Evolutionary conservation across 768 basidiomycete species (phyloP).

Genomic region (Panellus pusillus): DNA sequence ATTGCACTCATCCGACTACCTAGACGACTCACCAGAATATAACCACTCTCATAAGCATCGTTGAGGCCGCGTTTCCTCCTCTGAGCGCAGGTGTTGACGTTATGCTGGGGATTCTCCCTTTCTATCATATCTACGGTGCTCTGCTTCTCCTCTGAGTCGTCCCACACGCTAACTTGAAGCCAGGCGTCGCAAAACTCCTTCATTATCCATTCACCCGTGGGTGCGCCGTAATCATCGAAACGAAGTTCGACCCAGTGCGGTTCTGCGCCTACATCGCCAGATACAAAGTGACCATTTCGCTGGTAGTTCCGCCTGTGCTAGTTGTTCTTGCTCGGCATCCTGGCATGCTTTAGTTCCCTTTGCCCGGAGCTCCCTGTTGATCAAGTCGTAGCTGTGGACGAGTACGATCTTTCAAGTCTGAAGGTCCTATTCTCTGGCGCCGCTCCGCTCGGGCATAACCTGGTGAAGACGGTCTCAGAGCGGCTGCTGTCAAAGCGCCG

Average conservation of each 20-base stretch:
- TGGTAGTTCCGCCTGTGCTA: slow-evolving; percentile 84
- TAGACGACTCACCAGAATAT: slow-evolving; percentile 72
- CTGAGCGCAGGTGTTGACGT: slow-evolving; percentile 43
- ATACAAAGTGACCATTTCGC: slow-evolving; percentile 56
- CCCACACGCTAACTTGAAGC: neutral
- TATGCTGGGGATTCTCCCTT: slow-evolving; percentile 65
- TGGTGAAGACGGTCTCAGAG: slow-evolving; percentile 49
- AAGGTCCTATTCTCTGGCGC: slow-evolving; percentile 68
- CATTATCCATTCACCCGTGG: slow-evolving; percentile 55
- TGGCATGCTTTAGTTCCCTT: slow-evolving; percentile 39
- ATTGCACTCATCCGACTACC: neutral
- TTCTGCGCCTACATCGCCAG: slow-evolving; percentile 68
- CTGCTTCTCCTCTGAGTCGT: neutral
- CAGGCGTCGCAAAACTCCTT: slow-evolving; percentile 64
- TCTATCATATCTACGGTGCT: slow-evolving; percentile 48
- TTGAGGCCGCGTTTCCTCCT: slow-evolving; percentile 43
- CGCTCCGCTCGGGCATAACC: slow-evolving; percentile 70
- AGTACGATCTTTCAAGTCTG: slow-evolving; percentile 67
- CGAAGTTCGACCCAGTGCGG: slow-evolving; percentile 67
- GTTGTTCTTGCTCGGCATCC: slow-evolving; percentile 72
- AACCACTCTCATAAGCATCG: slow-evolving; percentile 54
- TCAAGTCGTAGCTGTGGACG: slow-evolving; percentile 48
- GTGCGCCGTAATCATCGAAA: slow-evolving; percentile 54
- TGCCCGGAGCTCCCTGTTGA: neutral
- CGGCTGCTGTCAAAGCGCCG: slow-evolving; percentile 38